Conservation (phyloP, 345 rosid species). For the Gossypium thurberi region DNA sequence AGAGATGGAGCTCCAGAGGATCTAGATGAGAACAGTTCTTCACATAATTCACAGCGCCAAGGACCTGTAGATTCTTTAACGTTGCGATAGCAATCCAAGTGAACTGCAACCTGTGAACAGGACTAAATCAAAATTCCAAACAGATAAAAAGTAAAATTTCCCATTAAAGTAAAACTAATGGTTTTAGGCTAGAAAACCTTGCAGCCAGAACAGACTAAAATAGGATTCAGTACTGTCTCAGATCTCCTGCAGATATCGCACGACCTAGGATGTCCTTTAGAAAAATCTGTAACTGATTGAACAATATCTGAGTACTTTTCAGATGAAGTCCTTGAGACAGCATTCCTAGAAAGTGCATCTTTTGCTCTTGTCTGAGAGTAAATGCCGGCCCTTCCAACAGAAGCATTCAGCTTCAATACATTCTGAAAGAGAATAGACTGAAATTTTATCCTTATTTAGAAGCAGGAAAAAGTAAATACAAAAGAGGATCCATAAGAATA, state of each 20-base stretch:
- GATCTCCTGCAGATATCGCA: constrained; percentile 93
- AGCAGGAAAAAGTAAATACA: neutral
- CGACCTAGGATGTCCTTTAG: constrained; percentile 63
- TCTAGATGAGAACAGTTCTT: constrained; percentile 50
- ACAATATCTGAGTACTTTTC: constrained; percentile 53
- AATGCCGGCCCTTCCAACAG: constrained; percentile 50
- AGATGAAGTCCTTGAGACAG: constrained; percentile 43
- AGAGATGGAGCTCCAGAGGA: constrained; percentile 47
- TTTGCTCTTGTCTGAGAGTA: constrained; percentile 52
- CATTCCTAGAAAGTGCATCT: constrained; percentile 56
- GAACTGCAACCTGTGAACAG: constrained; percentile 78
- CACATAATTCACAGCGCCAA: constrained; percentile 94
- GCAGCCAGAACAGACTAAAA: constrained; percentile 89
- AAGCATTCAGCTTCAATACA: constrained; percentile 39
- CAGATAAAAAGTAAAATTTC: constrained; percentile 1
- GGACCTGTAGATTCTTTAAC: constrained; percentile 81
- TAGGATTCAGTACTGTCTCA: constrained; percentile 74
- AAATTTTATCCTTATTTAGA: neutral
- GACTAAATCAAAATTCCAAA: constrained; percentile 10
- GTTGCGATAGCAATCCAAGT: constrained; percentile 88
- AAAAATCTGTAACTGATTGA: constrained; percentile 40
- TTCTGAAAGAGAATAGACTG: constrained; percentile 30
- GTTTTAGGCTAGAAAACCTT: constrained; percentile 46
- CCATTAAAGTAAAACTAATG: neutral
- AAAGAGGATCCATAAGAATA: constrained; percentile 15